These are phyloP conservation scores for Pythium periplocum DNA, from an alignment of 352 stramenopile species.

Conservation along the genomic window DNA sequence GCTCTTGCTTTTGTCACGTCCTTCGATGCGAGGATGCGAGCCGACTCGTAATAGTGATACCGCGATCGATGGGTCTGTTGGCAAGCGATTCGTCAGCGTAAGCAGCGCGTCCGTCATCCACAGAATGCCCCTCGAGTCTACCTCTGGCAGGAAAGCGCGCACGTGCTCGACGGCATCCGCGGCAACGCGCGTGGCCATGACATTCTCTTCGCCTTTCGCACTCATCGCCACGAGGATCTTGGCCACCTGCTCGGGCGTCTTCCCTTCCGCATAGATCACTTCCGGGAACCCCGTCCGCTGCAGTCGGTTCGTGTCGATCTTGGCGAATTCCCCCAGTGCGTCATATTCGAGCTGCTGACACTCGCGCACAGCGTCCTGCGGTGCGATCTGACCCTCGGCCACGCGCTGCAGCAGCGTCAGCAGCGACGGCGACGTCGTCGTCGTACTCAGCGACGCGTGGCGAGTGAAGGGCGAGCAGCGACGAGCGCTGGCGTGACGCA, in stretches of 20 bases:
- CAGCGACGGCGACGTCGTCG: constrained; percentile 21
- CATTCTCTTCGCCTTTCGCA: constrained; percentile 38
- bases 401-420: constrained; percentile 52
- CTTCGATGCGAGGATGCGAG: constrained; percentile 66
- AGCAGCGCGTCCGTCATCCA: too few species aligned
- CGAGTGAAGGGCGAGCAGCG: too few species aligned
- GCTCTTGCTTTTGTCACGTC: constrained; percentile 9
- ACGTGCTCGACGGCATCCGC: constrained; percentile 35
- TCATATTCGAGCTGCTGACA: constrained; percentile 44
- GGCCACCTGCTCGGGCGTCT: constrained; percentile 87
- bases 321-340: constrained; percentile 47
- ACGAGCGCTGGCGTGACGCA: too few species aligned
- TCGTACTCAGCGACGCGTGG: not conserved
- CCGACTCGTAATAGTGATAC: constrained; percentile 51
- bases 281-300: constrained; percentile 93
- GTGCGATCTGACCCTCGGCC: constrained; percentile 40
- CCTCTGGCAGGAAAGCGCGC: constrained; percentile 23
- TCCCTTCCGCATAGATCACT: constrained; percentile 93
- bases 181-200: constrained; percentile 85
- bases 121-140: constrained; percentile 11
- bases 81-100: too few species aligned
- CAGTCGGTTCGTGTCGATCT: constrained; percentile 88
- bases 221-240: constrained; percentile 89
- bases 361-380: constrained; percentile 17
- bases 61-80: constrained; percentile 1